Conservation (phyloP, 305 asterid species). For the Stenogyne calaminthoides region DNA sequence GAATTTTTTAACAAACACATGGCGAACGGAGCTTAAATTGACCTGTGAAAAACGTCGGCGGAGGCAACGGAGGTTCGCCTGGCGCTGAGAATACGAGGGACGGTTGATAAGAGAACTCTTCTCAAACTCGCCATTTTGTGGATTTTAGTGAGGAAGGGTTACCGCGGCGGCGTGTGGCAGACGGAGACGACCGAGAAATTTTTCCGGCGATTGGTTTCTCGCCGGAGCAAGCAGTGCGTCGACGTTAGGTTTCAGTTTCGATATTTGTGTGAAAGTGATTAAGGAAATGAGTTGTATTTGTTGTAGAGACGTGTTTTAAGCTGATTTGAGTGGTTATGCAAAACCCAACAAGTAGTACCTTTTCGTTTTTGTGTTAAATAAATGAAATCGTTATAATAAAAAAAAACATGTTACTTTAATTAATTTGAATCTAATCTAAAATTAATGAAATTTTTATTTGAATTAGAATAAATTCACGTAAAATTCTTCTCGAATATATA, state of each 20-base stretch:
- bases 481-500: too few relatives aligned
- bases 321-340: background rate
- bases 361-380: background rate
- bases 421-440: too few relatives aligned
- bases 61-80: slow-evolving; percentile 32
- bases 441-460: too few relatives aligned
- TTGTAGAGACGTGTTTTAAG: background rate
- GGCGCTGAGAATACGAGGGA: slow-evolving; percentile 53
- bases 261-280: too few relatives aligned
- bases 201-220: slow-evolving; percentile 3
- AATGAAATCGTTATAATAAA: too few relatives aligned
- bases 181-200: slow-evolving; percentile 11
- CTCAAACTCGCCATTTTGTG: slow-evolving; percentile 51
- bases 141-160: background rate
- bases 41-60: slow-evolving; percentile 43
- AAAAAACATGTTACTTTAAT: too few relatives aligned
- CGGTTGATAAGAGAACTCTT: slow-evolving; percentile 41
- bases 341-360: background rate
- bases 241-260: background rate
- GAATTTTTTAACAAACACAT: background rate
- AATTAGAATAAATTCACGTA: too few relatives aligned
- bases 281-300: background rate
- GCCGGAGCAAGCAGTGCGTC: slow-evolving; percentile 2
- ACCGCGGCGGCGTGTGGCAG: background rate
- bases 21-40: background rate